These are phyloP conservation scores for Ganoderma sinense DNA, from an alignment of 1,284 basidiomycete genomes.

Conservation along the genomic window DNA sequence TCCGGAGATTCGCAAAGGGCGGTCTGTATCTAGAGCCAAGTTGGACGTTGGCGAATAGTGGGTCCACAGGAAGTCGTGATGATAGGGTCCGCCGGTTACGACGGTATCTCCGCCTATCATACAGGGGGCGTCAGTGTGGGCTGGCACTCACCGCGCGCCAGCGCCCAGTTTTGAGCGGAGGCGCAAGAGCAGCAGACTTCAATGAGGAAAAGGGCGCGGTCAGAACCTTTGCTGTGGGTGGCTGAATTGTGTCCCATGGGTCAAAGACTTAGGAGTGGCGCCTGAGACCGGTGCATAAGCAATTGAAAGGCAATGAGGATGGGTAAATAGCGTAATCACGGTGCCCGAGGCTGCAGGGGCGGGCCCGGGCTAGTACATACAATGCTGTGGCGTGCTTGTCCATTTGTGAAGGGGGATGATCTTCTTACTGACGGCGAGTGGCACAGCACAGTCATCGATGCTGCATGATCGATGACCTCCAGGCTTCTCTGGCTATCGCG, in stretches of 20 bases:
- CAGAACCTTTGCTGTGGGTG: background rate
- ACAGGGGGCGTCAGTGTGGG: background rate
- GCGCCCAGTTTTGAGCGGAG: background rate
- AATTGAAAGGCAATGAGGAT: background rate
- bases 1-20: conserved; percentile 11
- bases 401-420: background rate
- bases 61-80: background rate
- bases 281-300: background rate
- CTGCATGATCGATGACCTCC: background rate
- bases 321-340: background rate
- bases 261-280: background rate
- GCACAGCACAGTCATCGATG: background rate
- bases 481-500: background rate
- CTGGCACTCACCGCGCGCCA: background rate
- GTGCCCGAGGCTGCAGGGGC: background rate
- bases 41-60: background rate
- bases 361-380: background rate
- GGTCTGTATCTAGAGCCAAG: background rate
- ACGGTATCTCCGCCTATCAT: conserved; percentile 14
- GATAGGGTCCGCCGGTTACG: background rate
- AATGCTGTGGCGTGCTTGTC: background rate
- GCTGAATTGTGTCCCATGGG: background rate
- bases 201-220: background rate
- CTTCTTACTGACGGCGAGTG: background rate
- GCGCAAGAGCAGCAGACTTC: background rate